Evolutionary conservation across 1,284 basidiomycete genomes (phyloP).

Genomic region (Acaromyces ingoldii): DNA sequence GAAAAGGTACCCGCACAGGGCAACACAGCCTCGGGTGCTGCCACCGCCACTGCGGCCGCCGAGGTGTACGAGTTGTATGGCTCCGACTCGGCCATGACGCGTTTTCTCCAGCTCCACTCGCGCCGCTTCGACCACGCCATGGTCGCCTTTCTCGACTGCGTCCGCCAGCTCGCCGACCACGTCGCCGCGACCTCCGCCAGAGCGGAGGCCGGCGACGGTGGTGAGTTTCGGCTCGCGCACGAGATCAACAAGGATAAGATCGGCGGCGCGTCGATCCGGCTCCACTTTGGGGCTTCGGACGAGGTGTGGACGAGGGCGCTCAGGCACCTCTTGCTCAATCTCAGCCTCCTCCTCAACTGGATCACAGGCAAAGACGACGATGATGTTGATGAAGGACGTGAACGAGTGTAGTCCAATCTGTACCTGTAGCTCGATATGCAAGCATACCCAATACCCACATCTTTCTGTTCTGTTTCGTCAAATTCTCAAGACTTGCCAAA

Average conservation of each 20-base stretch:
- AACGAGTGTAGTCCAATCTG: no score
- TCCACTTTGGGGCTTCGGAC: constrained; percentile 81
- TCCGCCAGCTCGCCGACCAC: constrained; percentile 72
- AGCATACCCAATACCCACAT: no score
- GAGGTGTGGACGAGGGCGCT: constrained; percentile 93
- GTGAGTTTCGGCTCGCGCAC: constrained; percentile 1
- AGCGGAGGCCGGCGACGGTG: not conserved
- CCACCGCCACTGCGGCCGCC: no score
- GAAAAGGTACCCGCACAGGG: constrained; percentile 17
- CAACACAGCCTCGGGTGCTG: no score
- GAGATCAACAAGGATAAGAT: constrained; percentile 93
- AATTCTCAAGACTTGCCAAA: no score
- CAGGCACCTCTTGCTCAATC: constrained; percentile 77
- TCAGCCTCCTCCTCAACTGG: constrained; percentile 23
- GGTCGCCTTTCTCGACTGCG: constrained; percentile 89
- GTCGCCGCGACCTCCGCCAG: not conserved
- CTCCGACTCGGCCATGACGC: constrained; percentile 77
- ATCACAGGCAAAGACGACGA: no score
- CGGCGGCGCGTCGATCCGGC: constrained; percentile 85
- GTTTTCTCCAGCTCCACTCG: no score
- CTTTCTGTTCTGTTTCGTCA: no score
- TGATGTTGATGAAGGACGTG: no score
- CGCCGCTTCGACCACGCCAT: constrained; percentile 92
- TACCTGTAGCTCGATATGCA: no score
- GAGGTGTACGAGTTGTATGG: constrained; percentile 35